Conservation (phyloP, 2,329 filamentous ascomycete genomes). For the Cladophialophora immunda region DNA sequence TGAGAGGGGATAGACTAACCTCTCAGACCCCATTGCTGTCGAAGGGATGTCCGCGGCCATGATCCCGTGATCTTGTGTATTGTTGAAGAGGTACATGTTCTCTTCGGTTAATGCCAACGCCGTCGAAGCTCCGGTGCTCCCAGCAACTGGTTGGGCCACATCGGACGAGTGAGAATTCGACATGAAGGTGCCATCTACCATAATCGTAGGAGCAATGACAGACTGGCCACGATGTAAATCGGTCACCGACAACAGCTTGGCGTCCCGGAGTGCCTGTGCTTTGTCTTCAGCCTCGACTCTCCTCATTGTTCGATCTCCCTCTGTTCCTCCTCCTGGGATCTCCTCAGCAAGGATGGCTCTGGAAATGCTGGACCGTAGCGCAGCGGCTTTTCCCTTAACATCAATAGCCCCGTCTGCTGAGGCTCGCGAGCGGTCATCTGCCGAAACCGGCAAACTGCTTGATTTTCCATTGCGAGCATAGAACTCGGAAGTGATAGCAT, state of each 20-base stretch:
- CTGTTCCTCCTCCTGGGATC: slow-evolving; percentile 41
- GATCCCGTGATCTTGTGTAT: slow-evolving; percentile 17
- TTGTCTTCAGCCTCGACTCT: slow-evolving; percentile 64
- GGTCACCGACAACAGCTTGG: slow-evolving; percentile 62
- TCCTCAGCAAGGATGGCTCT: slow-evolving; percentile 43
- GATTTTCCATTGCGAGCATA: slow-evolving; percentile 14
- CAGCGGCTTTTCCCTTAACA: slow-evolving; percentile 41
- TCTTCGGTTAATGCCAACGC: slow-evolving; percentile 58
- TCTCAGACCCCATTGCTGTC: slow-evolving; percentile 8
- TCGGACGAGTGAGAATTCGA: background rate
- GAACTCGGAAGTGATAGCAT: slow-evolving; percentile 35
- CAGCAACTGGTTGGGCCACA: background rate
- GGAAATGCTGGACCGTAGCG: slow-evolving; percentile 41
- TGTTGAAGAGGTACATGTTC: slow-evolving; percentile 59
- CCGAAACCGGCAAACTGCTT: background rate
- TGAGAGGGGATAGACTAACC: slow-evolving; percentile 9
- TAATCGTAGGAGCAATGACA: slow-evolving; percentile 11
- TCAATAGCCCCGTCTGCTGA: slow-evolving; percentile 37
- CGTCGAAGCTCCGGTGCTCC: slow-evolving; percentile 5
- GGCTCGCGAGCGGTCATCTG: background rate
- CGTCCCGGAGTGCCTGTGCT: slow-evolving; percentile 62
- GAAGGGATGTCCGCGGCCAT: slow-evolving; percentile 1
- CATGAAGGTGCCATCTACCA: background rate
- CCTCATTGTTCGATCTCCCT: slow-evolving; percentile 56
- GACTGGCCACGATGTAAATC: slow-evolving; percentile 39